phyloP scores from a whole-genome alignment of 805 yeast species.

The Teunomyces funiuensis region DNA sequence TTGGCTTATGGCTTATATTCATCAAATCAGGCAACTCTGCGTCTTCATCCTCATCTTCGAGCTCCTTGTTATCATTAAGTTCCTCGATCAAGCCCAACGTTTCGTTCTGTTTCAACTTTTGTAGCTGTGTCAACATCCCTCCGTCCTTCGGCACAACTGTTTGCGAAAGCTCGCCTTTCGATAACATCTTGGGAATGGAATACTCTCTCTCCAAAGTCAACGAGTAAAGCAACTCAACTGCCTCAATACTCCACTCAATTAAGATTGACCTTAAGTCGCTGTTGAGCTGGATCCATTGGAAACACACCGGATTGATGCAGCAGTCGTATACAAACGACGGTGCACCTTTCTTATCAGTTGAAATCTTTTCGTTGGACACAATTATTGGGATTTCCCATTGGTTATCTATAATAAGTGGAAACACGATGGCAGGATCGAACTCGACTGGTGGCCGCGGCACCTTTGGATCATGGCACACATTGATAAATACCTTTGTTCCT shows the following conservation, averaged over 20 bases:
- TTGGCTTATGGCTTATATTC: slow-evolving; percentile 21
- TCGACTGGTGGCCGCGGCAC: slow-evolving; percentile 61
- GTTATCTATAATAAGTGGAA: slow-evolving; percentile 62
- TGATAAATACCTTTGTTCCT: slow-evolving; percentile 68
- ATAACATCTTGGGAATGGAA: slow-evolving; percentile 66
- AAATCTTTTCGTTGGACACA: slow-evolving; percentile 56
- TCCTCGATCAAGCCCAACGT: slow-evolving; percentile 47
- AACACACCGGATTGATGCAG: slow-evolving; percentile 63
- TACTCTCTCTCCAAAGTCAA: slow-evolving; percentile 61
- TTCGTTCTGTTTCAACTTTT: slow-evolving; percentile 40
- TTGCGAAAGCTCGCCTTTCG: slow-evolving; percentile 60
- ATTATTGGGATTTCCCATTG: slow-evolving; percentile 87
- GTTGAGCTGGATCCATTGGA: slow-evolving; percentile 60
- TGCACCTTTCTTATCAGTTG: slow-evolving; percentile 68
- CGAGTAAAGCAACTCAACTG: slow-evolving; percentile 58
- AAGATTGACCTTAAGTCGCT: slow-evolving; percentile 61
- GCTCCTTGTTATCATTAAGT: slow-evolving; percentile 15
- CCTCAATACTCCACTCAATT: slow-evolving; percentile 82
- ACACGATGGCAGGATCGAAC: slow-evolving; percentile 58
- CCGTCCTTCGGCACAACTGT: slow-evolving; percentile 49
- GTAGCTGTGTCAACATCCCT: slow-evolving; percentile 35
- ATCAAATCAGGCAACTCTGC: slow-evolving; percentile 29
- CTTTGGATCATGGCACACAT: slow-evolving; percentile 64
- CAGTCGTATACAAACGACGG: slow-evolving; percentile 74
- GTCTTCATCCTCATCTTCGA: slow-evolving; percentile 11